phyloP scores from a whole-genome alignment of 768 basidiomycete genomes.

The Podaxis sp. region DNA sequence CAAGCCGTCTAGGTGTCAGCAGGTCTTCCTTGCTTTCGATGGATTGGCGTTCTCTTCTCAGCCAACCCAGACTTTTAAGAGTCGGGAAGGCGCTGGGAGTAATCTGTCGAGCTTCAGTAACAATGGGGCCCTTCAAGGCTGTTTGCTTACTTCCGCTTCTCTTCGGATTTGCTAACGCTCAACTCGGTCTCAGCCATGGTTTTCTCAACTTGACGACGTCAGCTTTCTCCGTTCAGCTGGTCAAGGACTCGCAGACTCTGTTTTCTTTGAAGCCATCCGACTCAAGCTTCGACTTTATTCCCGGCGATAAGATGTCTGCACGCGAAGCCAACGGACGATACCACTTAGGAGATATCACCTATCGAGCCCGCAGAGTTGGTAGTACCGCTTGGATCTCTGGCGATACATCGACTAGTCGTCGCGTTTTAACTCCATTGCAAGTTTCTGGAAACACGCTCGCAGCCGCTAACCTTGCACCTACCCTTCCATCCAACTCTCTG shows the following conservation, averaged over 20 bases:
- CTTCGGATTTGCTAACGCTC: constrained; percentile 5
- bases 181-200: constrained; percentile 45
- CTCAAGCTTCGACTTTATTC: constrained; percentile 50
- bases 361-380: constrained; percentile 46
- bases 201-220: constrained; percentile 47
- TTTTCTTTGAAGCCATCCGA: constrained; percentile 47
- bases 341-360: constrained; percentile 58
- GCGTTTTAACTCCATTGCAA: constrained; percentile 35
- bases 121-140: constrained; percentile 3
- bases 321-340: constrained; percentile 49
- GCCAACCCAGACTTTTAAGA: not conserved
- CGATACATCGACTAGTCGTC: constrained; percentile 44
- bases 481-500: constrained; percentile 43
- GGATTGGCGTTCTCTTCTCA: not conserved
- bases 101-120: not conserved
- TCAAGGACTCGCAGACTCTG: constrained; percentile 57
- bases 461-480: constrained; percentile 48
- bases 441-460: constrained; percentile 46
- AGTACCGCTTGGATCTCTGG: constrained; percentile 45
- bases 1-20: constrained; percentile 6
- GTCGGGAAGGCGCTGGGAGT: not conserved
- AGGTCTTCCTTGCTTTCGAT: not conserved
- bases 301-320: constrained; percentile 47
- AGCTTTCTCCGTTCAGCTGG: constrained; percentile 43
- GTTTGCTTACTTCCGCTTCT: not conserved